Base-by-base conservation (phyloP, 371 early-diverging fungal species). In the Syncephalastrum contaminatum region DNA sequence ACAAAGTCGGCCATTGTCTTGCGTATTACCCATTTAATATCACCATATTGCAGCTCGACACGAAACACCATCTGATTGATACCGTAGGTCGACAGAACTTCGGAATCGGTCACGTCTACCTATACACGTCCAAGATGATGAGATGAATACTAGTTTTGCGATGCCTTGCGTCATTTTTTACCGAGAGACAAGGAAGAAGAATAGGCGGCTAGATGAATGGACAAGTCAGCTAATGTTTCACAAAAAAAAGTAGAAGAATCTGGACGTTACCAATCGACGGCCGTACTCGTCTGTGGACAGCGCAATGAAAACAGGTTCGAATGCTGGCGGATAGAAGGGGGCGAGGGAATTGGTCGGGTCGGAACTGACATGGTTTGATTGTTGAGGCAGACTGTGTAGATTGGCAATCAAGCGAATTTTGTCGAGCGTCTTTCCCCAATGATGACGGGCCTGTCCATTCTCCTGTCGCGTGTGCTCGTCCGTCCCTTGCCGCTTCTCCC, bases 1-100 rank as follows among this genome's bases (percentile, higher is more conserved):
- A 86, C 67, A 57, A 93, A 90, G 58, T 93, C 92, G 50, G 81
- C 72, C 47, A 88, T 77, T 4, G 82, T 71, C n/a, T 89, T 83
- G 39, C 78, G 66, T 44, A 93, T 84, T 3, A 85, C 83, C 92
- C 92, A 93, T 68, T 86, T 84, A 43, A 85, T 69, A 53, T 87
- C 88, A 12, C 93, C 93, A 56, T 93, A 93, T 52, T 86, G 80
- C 27, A 91, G 64, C 57, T 89, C 88, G 39, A 91, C 82, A 27
- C 89, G 82, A 64, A 87, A 87, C 19, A 81, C 63, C 66, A 76
- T 75, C 58, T 80, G 69, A 21, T 57, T 66, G 1, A 64, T 44
- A 12, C 69, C 65, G 13, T 69, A 50, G 21, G 56, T 58, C 36
- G 36, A 30, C 16, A 77, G 55, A 20, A 73, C 64, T 51, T 82